phyloP scores from a whole-genome alignment of 2,329 filamentous ascomycete genomes.

The Cercospora sesami region DNA sequence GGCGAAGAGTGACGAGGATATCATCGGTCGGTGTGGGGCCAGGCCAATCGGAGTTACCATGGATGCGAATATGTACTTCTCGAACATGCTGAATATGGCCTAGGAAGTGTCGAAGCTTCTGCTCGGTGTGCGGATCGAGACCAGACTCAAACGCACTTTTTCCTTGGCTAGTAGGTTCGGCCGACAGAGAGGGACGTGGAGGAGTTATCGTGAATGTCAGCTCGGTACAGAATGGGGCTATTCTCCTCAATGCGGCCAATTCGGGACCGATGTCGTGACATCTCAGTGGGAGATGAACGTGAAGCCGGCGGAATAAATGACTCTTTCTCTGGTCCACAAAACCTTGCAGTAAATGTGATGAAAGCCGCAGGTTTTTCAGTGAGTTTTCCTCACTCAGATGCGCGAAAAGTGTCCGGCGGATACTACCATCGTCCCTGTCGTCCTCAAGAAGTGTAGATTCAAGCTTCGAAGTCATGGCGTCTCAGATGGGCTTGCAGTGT shows the following conservation, averaged over 20 bases:
- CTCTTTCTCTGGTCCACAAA: conserved; percentile 11
- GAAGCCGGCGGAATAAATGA: conserved; percentile 9
- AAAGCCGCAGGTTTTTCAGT: conserved; percentile 23
- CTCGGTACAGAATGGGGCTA: conserved; percentile 11
- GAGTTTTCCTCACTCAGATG: conserved; percentile 20
- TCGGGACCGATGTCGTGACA: background rate
- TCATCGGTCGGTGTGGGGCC: conserved; percentile 33
- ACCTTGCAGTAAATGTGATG: conserved; percentile 15
- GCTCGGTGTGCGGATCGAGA: background rate
- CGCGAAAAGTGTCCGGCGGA: conserved; percentile 20
- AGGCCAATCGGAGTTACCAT: conserved; percentile 36
- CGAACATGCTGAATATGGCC: conserved; percentile 3
- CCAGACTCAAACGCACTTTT: background rate
- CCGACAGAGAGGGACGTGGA: background rate
- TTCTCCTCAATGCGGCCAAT: conserved; percentile 3
- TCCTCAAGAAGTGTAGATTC: conserved; percentile 25
- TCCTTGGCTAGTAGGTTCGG: background rate
- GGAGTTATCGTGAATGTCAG: conserved; percentile 10
- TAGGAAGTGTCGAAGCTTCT: conserved; percentile 22
- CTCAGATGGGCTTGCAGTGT: background rate
- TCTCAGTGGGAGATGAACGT: conserved; percentile 1
- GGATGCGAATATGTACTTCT: conserved; percentile 29
- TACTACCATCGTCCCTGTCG: conserved; percentile 4
- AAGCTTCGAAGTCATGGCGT: conserved; percentile 25
- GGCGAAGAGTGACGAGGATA: conserved; percentile 32